Base-by-base conservation (phyloP, 257 asterid genomes). In the Knoxia roxburghii region DNA sequence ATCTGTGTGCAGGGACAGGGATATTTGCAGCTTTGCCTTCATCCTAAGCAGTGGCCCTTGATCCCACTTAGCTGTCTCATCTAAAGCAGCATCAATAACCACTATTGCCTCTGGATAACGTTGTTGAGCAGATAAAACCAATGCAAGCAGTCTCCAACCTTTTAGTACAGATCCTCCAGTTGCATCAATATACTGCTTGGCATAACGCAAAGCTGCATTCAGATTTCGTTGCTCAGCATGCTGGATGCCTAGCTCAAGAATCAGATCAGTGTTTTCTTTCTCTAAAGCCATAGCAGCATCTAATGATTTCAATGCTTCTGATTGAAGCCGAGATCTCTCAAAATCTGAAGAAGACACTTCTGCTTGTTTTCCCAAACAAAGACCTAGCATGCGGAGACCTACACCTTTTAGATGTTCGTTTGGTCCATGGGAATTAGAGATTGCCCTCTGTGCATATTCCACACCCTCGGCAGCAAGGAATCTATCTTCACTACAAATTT, bases 101-200 rank as follows among this genome's bases (percentile, higher is more conserved):
- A 84, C 96, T 76, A 87, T 95, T 33, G 99, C 97, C 84, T 94
- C 95, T 15, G 84, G 70, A 79, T 83, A 87, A 58, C 93, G 87
- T 61, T 81, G 91, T 79, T 86, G 99, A 64, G 98, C 91, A 65
- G 99, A 94, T 58, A 90, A 81, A 76, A 94, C 85, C 61, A 90
- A 80, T 72, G 95, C 95, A 61, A 94, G 90, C 68, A 94, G 74
- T 80, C 97, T 88, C 99, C 98, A 94, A 51, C 98, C 96, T 78
- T 78, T 80, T 40, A 90, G 67, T 80, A 80, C 65, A 20, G 96
- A 83, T 68, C 99, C 99, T 54, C 98, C 99, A 14, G 97, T 89
- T 65, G 88, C 91, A 82, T 89, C 95, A 75, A 94, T 76, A 80
- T 85, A 89, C 80, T 80, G 87, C 77, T 82, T 86, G 29, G 96